Evolutionary conservation across 345 rosid species (phyloP).

Genomic region (Erodium maritimum): DNA sequence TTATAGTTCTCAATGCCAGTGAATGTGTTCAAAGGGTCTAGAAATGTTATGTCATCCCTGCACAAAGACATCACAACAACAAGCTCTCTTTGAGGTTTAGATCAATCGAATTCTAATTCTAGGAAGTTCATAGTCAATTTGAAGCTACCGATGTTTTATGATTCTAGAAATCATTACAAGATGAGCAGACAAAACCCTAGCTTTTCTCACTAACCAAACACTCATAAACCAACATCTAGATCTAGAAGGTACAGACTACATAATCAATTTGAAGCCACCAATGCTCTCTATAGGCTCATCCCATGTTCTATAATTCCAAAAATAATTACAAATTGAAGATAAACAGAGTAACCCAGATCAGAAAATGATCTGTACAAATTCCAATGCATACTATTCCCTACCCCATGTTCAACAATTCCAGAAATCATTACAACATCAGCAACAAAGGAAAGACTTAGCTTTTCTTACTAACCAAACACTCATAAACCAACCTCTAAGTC

Average conservation of each 20-base stretch:
- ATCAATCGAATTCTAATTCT: not conserved
- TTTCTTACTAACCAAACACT: not conserved
- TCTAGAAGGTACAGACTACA: not conserved
- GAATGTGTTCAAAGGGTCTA: slow-evolving; percentile 69
- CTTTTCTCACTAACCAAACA: slow-evolving; percentile 1
- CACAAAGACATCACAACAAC: slow-evolving; percentile 2
- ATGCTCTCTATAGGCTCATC: not conserved
- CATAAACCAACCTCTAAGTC: not conserved
- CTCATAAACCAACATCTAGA: too few species aligned
- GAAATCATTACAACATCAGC: slow-evolving; percentile 1
- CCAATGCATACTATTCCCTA: too few species aligned
- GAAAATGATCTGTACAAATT: not conserved
- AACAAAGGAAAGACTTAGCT: not conserved
- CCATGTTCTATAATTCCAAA: not conserved
- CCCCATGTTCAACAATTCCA: not conserved
- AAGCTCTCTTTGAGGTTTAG: not conserved
- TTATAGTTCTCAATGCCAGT: slow-evolving; percentile 79
- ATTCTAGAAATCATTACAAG: not conserved
- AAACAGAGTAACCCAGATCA: too few species aligned
- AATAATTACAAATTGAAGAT: not conserved
- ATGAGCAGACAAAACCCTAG: slow-evolving; percentile 2
- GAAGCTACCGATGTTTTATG: not conserved
- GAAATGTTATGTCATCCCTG: slow-evolving; percentile 81
- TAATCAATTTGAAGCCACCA: too few species aligned
- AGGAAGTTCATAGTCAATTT: not conserved